phyloP scores from a whole-genome alignment of 331 rosid genomes.

The Quercus phellos region DNA sequence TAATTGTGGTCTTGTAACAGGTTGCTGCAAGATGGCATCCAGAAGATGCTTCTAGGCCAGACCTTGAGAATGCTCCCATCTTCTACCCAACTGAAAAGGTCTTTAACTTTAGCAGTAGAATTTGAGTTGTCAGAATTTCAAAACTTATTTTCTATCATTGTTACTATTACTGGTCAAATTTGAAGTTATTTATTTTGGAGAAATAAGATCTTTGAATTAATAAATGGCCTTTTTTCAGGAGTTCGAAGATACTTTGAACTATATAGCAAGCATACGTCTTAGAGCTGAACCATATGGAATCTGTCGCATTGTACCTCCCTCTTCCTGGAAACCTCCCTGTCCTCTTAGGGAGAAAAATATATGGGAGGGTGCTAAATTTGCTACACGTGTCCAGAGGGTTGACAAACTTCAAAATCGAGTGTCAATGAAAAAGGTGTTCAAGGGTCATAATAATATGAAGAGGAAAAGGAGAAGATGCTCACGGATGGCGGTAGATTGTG shows the following conservation, averaged over 20 bases:
- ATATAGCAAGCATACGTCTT: conserved; percentile 74
- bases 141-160: conserved; percentile 5
- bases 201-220: conserved; percentile 31
- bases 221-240: conserved; percentile 51
- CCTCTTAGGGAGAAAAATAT: conserved; percentile 64
- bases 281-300: conserved; percentile 89
- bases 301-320: conserved; percentile 95
- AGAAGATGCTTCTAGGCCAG: conserved; percentile 62
- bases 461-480: conserved; percentile 82
- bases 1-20: conserved; percentile 39
- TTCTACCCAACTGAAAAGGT: conserved; percentile 96
- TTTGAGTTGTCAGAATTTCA: conserved; percentile 11
- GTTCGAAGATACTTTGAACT: conserved; percentile 80
- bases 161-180: conserved; percentile 12
- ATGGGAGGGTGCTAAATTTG: conserved; percentile 81
- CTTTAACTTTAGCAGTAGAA: conserved; percentile 29
- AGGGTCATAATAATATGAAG: conserved; percentile 50
- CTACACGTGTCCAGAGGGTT: conserved; percentile 91
- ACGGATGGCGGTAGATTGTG: conserved; percentile 66
- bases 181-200: conserved; percentile 10
- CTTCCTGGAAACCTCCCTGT: conserved; percentile 95
- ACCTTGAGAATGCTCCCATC: conserved; percentile 80
- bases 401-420: conserved; percentile 94
- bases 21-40: conserved; percentile 92
- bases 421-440: conserved; percentile 58